Base-by-base conservation (phyloP, 2,329 filamentous ascomycete species). In the Phyllosticta citrichinensis region DNA sequence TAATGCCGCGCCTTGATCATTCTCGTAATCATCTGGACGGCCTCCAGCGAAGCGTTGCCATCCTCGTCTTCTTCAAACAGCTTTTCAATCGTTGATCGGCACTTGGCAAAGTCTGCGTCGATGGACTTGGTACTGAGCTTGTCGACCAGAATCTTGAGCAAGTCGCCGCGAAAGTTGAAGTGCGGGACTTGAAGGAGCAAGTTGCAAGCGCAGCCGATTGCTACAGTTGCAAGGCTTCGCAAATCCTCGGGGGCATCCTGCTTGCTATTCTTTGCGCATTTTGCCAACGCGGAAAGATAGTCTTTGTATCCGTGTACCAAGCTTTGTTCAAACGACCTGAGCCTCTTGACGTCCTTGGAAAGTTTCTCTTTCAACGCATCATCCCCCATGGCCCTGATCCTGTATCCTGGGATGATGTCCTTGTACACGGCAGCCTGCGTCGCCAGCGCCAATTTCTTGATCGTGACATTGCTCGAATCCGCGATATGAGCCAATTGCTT, bases 1-100 rank as follows among this genome's bases (percentile, higher is more conserved):
- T 89, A 99, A 62, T 93, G 85, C 66, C 86, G 87, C 1, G 86
- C 86, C 75, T 89, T 96, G 86, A 99, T 93, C 92, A 97, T 96
- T 77, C 94, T 96, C 24, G 90, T 85, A 52, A 99, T 78, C 60
- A 96, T 80, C 0, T 86, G 84, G 11, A 96, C 89, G 0, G 90
- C 89, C 71, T 99, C 94, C 66, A 96, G 81, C 0, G 92, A 91
- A 0, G 91, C 86, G 19, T 88, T 85, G 17, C 94, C 94, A 69
- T 97, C 93, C 56, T 97, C 91, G 64, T 99, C 94, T 12, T 91
- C 86, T 20, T 80, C 79, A 69, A 97, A 97, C 1, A 97, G 77
- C 2, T 84, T 87, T 74, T 96, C 88, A 51, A 99, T 74, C 0
- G 92, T 87, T 64, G 88, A 81, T 11, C 87, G 81, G 67, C 90